phyloP scores from a whole-genome alignment of 1,284 basidiomycete genomes.

The Ustilago nuda region DNA sequence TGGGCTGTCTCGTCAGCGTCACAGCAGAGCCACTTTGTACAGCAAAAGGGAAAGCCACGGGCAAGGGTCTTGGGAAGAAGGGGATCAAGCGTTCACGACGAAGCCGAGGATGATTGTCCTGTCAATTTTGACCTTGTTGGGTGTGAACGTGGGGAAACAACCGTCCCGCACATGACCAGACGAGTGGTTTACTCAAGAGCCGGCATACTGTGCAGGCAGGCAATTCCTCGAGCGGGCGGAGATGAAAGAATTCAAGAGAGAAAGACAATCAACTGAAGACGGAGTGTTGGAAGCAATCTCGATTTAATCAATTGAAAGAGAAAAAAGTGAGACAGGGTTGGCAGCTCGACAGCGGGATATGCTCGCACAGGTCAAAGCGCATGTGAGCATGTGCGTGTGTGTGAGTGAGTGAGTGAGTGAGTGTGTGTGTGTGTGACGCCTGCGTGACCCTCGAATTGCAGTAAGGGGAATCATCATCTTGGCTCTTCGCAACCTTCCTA shows the following conservation, averaged over 20 bases:
- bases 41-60: neutral
- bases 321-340: conserved; percentile 7
- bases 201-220: too few species aligned
- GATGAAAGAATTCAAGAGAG: neutral
- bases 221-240: neutral
- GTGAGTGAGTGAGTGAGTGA: too few species aligned
- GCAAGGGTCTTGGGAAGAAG: neutral
- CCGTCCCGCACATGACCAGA: too few species aligned
- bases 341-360: conserved; percentile 12
- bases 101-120: neutral
- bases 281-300: neutral
- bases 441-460: conserved; percentile 1
- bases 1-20: neutral
- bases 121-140: neutral
- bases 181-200: too few species aligned
- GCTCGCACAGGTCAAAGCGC: conserved; percentile 13
- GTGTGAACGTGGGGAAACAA: too few species aligned
- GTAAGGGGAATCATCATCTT: neutral
- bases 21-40: neutral
- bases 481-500: neutral
- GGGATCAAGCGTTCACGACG: neutral
- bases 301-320: neutral
- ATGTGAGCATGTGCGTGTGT: conserved; percentile 3
- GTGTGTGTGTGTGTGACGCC: conserved; percentile 1
- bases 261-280: neutral